phyloP scores from a whole-genome alignment of 2,329 filamentous ascomycete genomes.

The Exophiala oligosperma region DNA sequence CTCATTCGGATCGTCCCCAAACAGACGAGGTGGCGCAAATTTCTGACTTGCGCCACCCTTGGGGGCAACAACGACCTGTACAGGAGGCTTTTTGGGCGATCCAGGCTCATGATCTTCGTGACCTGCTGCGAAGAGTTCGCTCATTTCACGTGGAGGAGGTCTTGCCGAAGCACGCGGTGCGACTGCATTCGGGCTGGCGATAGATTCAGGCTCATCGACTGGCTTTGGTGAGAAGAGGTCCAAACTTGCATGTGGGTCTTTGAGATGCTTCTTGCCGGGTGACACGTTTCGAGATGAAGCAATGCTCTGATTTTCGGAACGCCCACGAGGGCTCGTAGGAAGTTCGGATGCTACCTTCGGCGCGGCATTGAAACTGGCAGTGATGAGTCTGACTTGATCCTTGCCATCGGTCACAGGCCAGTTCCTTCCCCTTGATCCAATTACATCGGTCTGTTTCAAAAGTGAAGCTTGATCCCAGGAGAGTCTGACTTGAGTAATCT shows the following conservation, averaged over 20 bases:
- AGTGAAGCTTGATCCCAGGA: slow-evolving; percentile 95
- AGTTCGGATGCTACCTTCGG: slow-evolving; percentile 25
- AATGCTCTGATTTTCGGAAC: slow-evolving; percentile 20
- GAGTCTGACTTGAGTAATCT: slow-evolving; percentile 83
- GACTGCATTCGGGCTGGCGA: slow-evolving; percentile 61
- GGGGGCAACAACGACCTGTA: slow-evolving; percentile 37
- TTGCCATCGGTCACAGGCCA: slow-evolving; percentile 91
- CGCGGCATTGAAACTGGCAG: slow-evolving; percentile 47
- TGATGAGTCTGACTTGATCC: slow-evolving; percentile 79
- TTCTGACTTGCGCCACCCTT: slow-evolving; percentile 51
- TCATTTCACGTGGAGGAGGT: slow-evolving; percentile 65
- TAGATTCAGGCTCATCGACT: slow-evolving; percentile 17
- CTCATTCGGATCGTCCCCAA: slow-evolving; percentile 54
- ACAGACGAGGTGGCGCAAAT: slow-evolving; percentile 55
- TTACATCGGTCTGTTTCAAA: slow-evolving; percentile 89
- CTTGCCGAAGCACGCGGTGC: slow-evolving; percentile 69
- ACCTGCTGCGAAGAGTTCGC: slow-evolving; percentile 66
- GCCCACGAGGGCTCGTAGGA: slow-evolving; percentile 24
- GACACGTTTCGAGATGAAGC: slow-evolving; percentile 30
- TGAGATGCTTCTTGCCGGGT: slow-evolving; percentile 43
- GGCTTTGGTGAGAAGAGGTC: slow-evolving; percentile 23
- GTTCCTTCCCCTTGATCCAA: slow-evolving; percentile 84
- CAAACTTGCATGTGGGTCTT: slow-evolving; percentile 44
- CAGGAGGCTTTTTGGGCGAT: slow-evolving; percentile 27
- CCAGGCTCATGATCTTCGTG: slow-evolving; percentile 40